Conservation (phyloP, 345 rosid genomes). For the Bruguiera sexangula region DNA sequence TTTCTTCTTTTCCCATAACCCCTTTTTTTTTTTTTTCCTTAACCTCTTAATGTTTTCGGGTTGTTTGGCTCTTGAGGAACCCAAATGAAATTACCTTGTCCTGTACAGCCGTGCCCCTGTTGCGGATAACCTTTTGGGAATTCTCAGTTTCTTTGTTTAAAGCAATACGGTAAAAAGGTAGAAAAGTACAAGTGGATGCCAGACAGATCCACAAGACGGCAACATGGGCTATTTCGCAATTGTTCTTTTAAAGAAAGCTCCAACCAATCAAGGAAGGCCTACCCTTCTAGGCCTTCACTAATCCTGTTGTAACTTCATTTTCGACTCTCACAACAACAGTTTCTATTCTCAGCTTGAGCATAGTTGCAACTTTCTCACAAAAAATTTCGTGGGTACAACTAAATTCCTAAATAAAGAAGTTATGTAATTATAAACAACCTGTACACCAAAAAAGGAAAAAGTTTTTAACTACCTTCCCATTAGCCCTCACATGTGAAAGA, state of each 20-base stretch:
- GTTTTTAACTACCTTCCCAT: no score
- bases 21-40: no score
- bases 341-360: conserved; percentile 14
- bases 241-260: conserved; percentile 13
- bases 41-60: no score
- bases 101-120: neutral
- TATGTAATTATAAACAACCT: neutral
- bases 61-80: no score
- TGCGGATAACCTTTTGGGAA: neutral
- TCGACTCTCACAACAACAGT: neutral
- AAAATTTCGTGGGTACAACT: neutral
- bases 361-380: neutral
- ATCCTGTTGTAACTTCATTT: neutral
- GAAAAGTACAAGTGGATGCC: neutral
- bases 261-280: conserved; percentile 15
- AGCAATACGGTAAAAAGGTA: neutral
- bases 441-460: no score
- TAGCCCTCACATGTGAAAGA: no score
- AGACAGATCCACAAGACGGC: conserved; percentile 1
- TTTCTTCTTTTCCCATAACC: neutral
- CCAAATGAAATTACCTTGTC: no score
- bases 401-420: neutral
- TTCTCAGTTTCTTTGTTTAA: conserved; percentile 4
- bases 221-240: conserved; percentile 5
- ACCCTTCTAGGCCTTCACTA: neutral